Percentiles rank a stretch among this genome's conserved stretches.
phyloP scores from a whole-genome alignment of 768 basidiomycete species.

The Mycena maculata region DNA sequence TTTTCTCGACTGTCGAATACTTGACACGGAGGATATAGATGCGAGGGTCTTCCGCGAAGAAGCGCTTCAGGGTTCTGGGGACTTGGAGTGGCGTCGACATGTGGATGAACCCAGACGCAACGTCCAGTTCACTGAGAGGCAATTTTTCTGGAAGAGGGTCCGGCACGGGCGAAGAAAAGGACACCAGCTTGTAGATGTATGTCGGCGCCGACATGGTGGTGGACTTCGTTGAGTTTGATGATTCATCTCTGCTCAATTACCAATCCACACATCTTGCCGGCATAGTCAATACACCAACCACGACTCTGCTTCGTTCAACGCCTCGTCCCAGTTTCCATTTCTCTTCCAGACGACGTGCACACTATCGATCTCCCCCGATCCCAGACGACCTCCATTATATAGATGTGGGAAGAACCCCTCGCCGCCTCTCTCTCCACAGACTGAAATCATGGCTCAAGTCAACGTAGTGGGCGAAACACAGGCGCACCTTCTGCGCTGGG shows the following conservation, averaged over 20 bases:
- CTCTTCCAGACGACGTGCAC: conserved; percentile 45
- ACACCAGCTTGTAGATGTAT: conserved; percentile 73
- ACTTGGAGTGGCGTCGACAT: conserved; percentile 66
- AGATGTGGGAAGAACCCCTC: conserved; percentile 67
- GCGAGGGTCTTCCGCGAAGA: conserved; percentile 53
- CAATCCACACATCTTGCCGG: too few species aligned
- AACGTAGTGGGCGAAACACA: neutral
- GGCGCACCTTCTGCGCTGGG: conserved; percentile 47
- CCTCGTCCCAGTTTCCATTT: conserved; percentile 47
- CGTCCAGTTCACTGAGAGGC: conserved; percentile 63
- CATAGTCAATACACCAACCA: conserved; percentile 53
- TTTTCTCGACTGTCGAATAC: conserved; percentile 51
- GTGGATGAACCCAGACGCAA: conserved; percentile 62
- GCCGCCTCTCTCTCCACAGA: conserved; percentile 56
- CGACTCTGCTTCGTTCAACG: conserved; percentile 17
- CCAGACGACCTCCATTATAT: conserved; percentile 58
- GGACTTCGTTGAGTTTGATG: neutral
- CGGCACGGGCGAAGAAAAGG: conserved; percentile 51
- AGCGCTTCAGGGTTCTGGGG: conserved; percentile 56
- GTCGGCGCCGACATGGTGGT: conserved; percentile 48
- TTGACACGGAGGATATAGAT: conserved; percentile 58
- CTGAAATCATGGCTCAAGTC: conserved; percentile 33
- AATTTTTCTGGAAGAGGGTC: conserved; percentile 56
- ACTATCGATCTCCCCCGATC: conserved; percentile 58
- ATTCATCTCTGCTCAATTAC: neutral